phyloP scores from a whole-genome alignment of 371 early-diverging fungal genomes.

The Dichotomocladium elegans region DNA sequence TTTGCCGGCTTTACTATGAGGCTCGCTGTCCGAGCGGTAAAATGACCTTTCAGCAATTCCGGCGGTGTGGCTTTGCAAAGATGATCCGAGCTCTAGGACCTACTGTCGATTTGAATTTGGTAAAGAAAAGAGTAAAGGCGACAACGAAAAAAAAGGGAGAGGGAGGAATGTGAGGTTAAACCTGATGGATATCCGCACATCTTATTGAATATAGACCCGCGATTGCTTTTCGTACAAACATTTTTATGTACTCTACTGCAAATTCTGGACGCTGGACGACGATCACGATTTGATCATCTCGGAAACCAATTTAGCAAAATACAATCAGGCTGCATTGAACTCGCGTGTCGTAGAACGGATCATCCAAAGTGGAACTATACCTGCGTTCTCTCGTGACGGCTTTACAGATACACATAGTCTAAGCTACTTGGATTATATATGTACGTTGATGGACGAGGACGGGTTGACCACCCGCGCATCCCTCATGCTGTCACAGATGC shows the following conservation, averaged over 20 bases:
- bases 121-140: too few species aligned
- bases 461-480: too few species aligned
- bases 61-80: constrained; percentile 50
- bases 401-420: constrained; percentile 8
- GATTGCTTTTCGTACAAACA: constrained; percentile 92
- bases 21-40: constrained; percentile 63
- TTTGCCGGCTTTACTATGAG: constrained; percentile 78
- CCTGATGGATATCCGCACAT: not conserved
- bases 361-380: constrained; percentile 43
- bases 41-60: constrained; percentile 74
- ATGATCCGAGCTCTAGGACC: constrained; percentile 62
- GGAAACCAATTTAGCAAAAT: constrained; percentile 59
- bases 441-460: too few species aligned
- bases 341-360: constrained; percentile 57
- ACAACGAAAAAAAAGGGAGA: too few species aligned
- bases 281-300: constrained; percentile 72
- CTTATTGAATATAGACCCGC: constrained; percentile 23
- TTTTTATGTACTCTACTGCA: constrained; percentile 95
- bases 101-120: constrained; percentile 69
- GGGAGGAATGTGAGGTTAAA: too few species aligned
- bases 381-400: constrained; percentile 23
- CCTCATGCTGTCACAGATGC: too few species aligned
- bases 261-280: constrained; percentile 87
- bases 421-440: constrained; percentile 60
- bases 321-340: constrained; percentile 61